Percentiles rank a stretch among this genome's conserved stretches.
Evolutionary conservation across 1,284 basidiomycete species (phyloP).

Genomic region (Trametes versicolor): DNA sequence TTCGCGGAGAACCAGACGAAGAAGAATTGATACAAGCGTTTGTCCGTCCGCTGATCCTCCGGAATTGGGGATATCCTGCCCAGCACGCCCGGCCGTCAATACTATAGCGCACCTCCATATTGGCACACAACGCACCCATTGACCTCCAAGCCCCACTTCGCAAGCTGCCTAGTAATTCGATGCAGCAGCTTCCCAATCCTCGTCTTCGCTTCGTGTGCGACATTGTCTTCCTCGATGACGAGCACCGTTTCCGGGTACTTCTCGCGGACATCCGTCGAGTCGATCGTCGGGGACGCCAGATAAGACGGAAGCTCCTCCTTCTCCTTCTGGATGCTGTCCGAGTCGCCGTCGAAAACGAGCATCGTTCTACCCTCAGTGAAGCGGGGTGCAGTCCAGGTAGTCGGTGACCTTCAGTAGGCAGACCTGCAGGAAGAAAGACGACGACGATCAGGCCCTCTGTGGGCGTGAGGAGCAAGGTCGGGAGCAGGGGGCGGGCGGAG

Average conservation of each 20-base stretch:
- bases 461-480: conserved; percentile 1
- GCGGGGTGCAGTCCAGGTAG: neutral
- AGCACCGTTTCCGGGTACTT: conserved; percentile 15
- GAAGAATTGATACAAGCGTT: conserved; percentile 69
- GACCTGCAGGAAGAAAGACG: neutral
- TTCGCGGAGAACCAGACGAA: conserved; percentile 74
- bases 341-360: conserved; percentile 20
- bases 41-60: conserved; percentile 56
- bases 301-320: conserved; percentile 16
- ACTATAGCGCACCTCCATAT: neutral
- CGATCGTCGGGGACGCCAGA: conserved; percentile 5
- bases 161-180: conserved; percentile 32
- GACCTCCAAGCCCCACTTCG: conserved; percentile 40
- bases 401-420: neutral
- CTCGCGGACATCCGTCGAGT: conserved; percentile 15
- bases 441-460: conserved; percentile 1
- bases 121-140: conserved; percentile 38
- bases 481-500: neutral
- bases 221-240: conserved; percentile 26
- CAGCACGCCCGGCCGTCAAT: neutral
- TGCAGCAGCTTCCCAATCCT: conserved; percentile 22
- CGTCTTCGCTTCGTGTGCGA: conserved; percentile 22
- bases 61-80: conserved; percentile 62
- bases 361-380: conserved; percentile 2
- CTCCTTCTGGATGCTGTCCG: conserved; percentile 13